A percentile compares a stretch with the other conserved stretches of the same genome.
phyloP scores from a whole-genome alignment of 2,329 filamentous ascomycete species.

The Fusarium denticulatum region DNA sequence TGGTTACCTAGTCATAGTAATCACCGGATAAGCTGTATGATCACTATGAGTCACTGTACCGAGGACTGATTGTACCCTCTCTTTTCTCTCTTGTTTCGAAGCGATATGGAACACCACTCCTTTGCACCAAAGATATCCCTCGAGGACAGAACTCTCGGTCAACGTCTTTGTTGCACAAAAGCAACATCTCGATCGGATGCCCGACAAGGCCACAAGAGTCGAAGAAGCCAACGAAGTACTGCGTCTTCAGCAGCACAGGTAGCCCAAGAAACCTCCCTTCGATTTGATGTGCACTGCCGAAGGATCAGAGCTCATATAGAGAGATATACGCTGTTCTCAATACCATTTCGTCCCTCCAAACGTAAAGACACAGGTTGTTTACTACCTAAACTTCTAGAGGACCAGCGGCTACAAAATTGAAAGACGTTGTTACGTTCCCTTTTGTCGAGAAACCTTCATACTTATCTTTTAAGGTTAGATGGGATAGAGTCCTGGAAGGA shows the following conservation, averaged over 20 bases:
- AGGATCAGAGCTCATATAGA: background rate
- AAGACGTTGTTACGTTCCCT: background rate
- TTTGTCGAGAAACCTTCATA: background rate
- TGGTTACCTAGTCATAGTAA: background rate
- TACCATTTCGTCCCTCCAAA: background rate
- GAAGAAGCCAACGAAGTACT: background rate
- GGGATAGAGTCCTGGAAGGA: background rate
- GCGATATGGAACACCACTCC: accelerated
- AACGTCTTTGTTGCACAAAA: background rate
- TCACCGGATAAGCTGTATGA: no score
- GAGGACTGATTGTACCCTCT: background rate
- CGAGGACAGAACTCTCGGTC: no score
- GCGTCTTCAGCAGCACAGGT: background rate
- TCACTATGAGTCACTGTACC: background rate
- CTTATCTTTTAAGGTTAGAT: background rate
- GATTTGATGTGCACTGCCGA: accelerated
- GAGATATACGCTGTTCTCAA: background rate
- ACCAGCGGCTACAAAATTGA: accelerated
- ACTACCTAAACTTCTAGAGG: background rate
- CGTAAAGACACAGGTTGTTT: background rate
- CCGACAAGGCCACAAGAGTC: background rate
- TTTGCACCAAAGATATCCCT: no score
- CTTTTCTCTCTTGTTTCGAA: no score
- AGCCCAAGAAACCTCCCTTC: no score
- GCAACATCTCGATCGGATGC: no score